These are phyloP conservation scores for Saprolegnia parasitica DNA, from an alignment of 352 stramenopile genomes.

Conservation along the genomic window DNA sequence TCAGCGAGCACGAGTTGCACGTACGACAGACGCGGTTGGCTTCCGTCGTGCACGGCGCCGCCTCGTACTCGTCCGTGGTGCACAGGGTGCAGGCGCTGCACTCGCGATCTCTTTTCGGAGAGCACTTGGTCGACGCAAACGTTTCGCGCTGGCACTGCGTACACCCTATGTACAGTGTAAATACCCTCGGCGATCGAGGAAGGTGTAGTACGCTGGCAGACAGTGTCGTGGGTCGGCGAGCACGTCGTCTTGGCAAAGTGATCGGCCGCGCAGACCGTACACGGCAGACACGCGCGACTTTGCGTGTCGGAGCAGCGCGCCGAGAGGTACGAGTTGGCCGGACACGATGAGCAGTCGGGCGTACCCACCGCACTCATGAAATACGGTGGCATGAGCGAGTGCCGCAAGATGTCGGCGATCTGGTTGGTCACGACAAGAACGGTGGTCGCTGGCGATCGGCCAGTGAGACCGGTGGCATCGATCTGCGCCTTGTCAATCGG, in stretches of 20 bases:
- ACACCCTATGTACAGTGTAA: slow-evolving; percentile 39
- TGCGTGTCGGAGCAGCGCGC: slow-evolving; percentile 59
- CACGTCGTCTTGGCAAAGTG: slow-evolving; percentile 50
- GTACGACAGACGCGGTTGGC: slow-evolving; percentile 59
- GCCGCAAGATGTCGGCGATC: slow-evolving; percentile 35
- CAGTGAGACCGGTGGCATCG: slow-evolving; percentile 41
- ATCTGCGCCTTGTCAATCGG: slow-evolving; percentile 40
- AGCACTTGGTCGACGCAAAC: slow-evolving; percentile 44
- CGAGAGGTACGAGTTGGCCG: slow-evolving; percentile 38
- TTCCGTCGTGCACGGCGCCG: slow-evolving; percentile 46
- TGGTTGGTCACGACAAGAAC: slow-evolving; percentile 40
- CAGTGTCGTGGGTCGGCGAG: slow-evolving; percentile 47
- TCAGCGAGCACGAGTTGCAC: slow-evolving; percentile 70
- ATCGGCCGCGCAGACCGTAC: slow-evolving; percentile 54
- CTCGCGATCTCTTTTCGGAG: slow-evolving; percentile 51
- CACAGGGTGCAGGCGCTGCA: slow-evolving; percentile 60
- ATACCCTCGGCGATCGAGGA: not conserved
- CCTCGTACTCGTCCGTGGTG: slow-evolving; percentile 66
- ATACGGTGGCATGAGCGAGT: slow-evolving; percentile 47
- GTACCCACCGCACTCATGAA: slow-evolving; percentile 36
- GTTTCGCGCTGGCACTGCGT: slow-evolving; percentile 55
- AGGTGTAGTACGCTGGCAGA: slow-evolving; percentile 57
- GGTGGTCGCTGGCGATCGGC: slow-evolving; percentile 42
- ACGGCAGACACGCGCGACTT: slow-evolving; percentile 49
- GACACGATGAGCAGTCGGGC: slow-evolving; percentile 52